phyloP scores from a whole-genome alignment of 2,329 filamentous ascomycete genomes.

The Xylaria multiplex region DNA sequence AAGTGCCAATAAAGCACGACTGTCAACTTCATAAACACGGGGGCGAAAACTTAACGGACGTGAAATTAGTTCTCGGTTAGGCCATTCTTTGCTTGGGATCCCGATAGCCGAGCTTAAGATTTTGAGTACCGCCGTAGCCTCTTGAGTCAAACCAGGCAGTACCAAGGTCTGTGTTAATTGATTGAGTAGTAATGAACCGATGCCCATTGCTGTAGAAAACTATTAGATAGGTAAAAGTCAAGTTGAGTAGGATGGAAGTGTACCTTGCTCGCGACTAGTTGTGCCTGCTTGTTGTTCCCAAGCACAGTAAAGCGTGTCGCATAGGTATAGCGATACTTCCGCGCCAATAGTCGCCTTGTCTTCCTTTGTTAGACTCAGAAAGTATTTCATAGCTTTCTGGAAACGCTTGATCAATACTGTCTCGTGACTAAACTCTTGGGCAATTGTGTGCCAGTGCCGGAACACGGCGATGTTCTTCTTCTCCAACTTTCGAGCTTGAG shows the following conservation, averaged over 20 bases:
- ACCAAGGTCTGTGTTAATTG: constrained; percentile 32
- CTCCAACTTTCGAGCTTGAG: constrained; percentile 50
- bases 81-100: constrained; percentile 23
- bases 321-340: constrained; percentile 52
- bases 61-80: constrained; percentile 15
- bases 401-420: constrained; percentile 57
- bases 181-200: constrained; percentile 39
- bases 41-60: constrained; percentile 30
- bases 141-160: constrained; percentile 31
- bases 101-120: constrained; percentile 28
- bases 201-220: constrained; percentile 22
- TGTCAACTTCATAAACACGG: constrained; percentile 6
- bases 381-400: constrained; percentile 59
- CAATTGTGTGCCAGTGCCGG: constrained; percentile 57
- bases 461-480: constrained; percentile 48
- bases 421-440: constrained; percentile 59
- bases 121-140: constrained; percentile 28
- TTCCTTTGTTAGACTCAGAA: constrained; percentile 54
- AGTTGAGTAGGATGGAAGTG: not conserved
- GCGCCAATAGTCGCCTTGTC: constrained; percentile 45
- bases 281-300: constrained; percentile 21
- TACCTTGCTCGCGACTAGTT: constrained; percentile 32
- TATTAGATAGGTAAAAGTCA: constrained; percentile 5
- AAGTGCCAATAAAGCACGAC: not conserved
- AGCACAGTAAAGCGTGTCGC: constrained; percentile 47